These are phyloP conservation scores for Ogataea dorogensis DNA, from an alignment of 805 yeast species.

Conservation along the genomic window DNA sequence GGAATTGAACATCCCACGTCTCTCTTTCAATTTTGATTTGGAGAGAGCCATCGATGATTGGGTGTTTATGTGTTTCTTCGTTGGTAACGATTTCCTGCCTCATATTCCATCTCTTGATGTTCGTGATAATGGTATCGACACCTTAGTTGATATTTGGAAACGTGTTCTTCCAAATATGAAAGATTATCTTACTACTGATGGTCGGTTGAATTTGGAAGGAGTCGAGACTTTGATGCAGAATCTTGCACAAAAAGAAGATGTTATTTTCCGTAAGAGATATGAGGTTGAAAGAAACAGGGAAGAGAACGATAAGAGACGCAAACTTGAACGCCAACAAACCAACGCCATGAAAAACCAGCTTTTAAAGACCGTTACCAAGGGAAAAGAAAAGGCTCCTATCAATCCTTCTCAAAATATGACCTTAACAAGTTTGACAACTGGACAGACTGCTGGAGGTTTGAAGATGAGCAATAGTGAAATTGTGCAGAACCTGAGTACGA, in stretches of 20 bases:
- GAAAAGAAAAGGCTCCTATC: conserved; percentile 74
- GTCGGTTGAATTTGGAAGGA: conserved; percentile 68
- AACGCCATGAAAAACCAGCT: conserved; percentile 43
- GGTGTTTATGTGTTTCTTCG: conserved; percentile 98
- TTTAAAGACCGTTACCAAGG: conserved; percentile 58
- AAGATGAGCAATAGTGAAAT: conserved; percentile 68
- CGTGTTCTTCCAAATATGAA: conserved; percentile 59
- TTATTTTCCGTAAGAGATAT: conserved; percentile 67
- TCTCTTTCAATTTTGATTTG: conserved; percentile 75
- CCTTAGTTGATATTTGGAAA: conserved; percentile 82
- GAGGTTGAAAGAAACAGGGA: conserved; percentile 68
- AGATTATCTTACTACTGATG: conserved; percentile 88
- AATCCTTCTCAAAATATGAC: conserved; percentile 71
- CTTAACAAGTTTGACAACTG: conserved; percentile 64
- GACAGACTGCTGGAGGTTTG: conserved; percentile 63
- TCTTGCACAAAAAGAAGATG: conserved; percentile 72
- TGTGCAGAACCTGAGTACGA: conserved; percentile 58
- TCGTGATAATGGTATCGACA: conserved; percentile 89
- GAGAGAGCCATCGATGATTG: conserved; percentile 98
- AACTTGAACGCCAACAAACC: conserved; percentile 46
- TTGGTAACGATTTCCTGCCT: conserved; percentile 97
- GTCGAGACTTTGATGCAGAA: conserved; percentile 69
- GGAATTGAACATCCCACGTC: conserved; percentile 69
- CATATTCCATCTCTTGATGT: conserved; percentile 94
- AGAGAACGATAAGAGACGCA: conserved; percentile 61